phyloP scores from a whole-genome alignment of 73 alveolate species.

The Paramecium octaurelia region DNA sequence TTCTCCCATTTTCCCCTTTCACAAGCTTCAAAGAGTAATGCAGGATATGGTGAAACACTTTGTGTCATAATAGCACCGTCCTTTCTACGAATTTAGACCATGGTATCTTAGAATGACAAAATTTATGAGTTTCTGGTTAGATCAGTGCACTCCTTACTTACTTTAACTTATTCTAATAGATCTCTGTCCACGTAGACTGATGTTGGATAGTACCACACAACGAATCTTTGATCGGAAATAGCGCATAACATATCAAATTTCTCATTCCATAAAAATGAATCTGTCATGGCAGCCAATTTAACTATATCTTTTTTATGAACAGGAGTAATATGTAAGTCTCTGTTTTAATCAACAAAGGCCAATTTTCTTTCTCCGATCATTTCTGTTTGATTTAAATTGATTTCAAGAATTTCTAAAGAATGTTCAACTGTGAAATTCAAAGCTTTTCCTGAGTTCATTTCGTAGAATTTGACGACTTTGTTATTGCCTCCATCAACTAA shows the following conservation, averaged over 20 bases:
- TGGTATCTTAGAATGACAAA: constrained; percentile 79
- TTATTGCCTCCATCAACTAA: constrained; percentile 85
- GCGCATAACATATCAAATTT: constrained; percentile 75
- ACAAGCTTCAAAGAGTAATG: constrained; percentile 81
- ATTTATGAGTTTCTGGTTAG: constrained; percentile 70
- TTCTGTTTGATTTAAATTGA: constrained; percentile 89
- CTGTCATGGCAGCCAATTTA: constrained; percentile 96
- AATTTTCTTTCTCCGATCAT: constrained; percentile 93
- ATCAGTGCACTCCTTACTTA: constrained; percentile 53
- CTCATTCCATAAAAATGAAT: constrained; percentile 75
- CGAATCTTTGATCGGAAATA: constrained; percentile 93
- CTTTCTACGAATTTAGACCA: constrained; percentile 83
- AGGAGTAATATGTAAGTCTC: constrained; percentile 92
- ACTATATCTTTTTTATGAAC: constrained; percentile 86
- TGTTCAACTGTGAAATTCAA: constrained; percentile 82
- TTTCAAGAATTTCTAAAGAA: constrained; percentile 82
- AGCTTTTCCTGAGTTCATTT: constrained; percentile 89
- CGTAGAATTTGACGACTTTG: constrained; percentile 84
- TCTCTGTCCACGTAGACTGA: constrained; percentile 98
- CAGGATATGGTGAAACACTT: constrained; percentile 91
- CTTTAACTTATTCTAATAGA: constrained; percentile 78
- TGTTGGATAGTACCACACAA: constrained; percentile 97
- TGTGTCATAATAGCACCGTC: constrained; percentile 91
- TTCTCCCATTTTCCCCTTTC: constrained; percentile 92
- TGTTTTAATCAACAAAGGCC: constrained; percentile 94